A percentile compares a stretch with the other conserved stretches of the same genome.
Evolutionary conservation across 2,329 filamentous ascomycete genomes (phyloP).

Genomic region (Xylariaceae sp.): DNA sequence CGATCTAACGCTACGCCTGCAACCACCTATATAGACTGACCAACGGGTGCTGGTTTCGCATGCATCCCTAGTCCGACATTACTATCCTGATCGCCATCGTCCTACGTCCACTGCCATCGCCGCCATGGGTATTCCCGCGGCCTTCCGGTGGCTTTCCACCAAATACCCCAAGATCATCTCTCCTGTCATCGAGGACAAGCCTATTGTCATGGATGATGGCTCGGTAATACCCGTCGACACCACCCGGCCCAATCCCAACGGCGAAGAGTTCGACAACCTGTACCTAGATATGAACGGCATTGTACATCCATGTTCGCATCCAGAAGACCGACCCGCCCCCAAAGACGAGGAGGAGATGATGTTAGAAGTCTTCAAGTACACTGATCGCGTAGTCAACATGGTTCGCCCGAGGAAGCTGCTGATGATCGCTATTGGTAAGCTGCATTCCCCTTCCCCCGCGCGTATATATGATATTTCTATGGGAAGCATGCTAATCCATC

Average conservation of each 20-base stretch:
- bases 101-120: constrained; percentile 6
- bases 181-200: constrained; percentile 80
- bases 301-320: constrained; percentile 96
- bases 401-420: constrained; percentile 91
- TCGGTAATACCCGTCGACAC: constrained; percentile 79
- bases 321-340: constrained; percentile 86
- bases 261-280: constrained; percentile 95
- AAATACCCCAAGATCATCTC: constrained; percentile 98
- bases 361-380: constrained; percentile 96
- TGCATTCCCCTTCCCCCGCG: constrained; percentile 2
- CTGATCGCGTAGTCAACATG: constrained; percentile 98
- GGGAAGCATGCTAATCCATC: constrained; percentile 1
- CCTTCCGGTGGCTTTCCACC: constrained; percentile 93
- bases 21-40: neutral
- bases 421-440: constrained; percentile 91
- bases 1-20: neutral
- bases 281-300: constrained; percentile 99
- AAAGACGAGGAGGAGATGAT: constrained; percentile 99
- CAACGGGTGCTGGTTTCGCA: neutral
- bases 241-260: constrained; percentile 85
- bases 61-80: neutral
- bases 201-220: constrained; percentile 76
- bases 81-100: constrained; percentile 5
- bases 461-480: neutral
- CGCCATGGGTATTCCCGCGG: constrained; percentile 87